Evolutionary conservation across 805 yeast genomes (phyloP).

Genomic region (Saccharomyces kudriavzevii): DNA sequence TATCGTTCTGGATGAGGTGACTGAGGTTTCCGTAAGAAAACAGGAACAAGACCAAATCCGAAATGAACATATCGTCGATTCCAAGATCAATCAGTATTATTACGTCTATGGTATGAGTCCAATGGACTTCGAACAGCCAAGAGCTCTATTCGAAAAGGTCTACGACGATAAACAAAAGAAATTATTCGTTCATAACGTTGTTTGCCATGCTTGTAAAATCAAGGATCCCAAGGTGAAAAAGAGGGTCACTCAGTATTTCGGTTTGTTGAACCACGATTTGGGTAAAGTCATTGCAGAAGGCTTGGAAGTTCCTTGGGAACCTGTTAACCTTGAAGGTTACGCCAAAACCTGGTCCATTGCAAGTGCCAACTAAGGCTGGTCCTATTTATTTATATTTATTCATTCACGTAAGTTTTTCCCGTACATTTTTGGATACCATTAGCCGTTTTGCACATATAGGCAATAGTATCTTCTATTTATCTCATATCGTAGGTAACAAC

Average conservation of each 20-base stretch:
- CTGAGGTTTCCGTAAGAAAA: conserved; percentile 20
- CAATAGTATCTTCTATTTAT: background rate
- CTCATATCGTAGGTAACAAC: background rate
- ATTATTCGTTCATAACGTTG: conserved; percentile 33
- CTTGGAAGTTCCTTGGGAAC: conserved; percentile 33
- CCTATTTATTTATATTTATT: no score
- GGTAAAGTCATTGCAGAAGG: conserved; percentile 37
- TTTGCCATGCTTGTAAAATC: conserved; percentile 34
- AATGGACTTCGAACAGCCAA: conserved; percentile 41
- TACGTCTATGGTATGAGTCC: conserved; percentile 37
- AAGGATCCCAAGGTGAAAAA: conserved; percentile 28
- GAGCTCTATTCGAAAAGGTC: conserved; percentile 36
- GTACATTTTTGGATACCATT: background rate
- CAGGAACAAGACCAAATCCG: conserved; percentile 25
- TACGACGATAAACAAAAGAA: conserved; percentile 29
- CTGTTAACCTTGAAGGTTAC: conserved; percentile 31
- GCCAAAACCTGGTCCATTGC: conserved; percentile 23
- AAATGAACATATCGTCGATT: conserved; percentile 35
- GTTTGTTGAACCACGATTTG: conserved; percentile 34
- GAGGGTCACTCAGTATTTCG: conserved; percentile 36
- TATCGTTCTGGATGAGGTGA: conserved; percentile 25
- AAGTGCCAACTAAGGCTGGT: conserved; percentile 3
- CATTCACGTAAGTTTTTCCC: background rate
- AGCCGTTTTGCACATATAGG: background rate
- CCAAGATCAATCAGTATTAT: conserved; percentile 30